Percentiles rank a stretch among this genome's conserved stretches.
These are phyloP conservation scores for Cardamine chenopodiifolia DNA, from an alignment of 345 rosid genomes.

Conservation along the genomic window DNA sequence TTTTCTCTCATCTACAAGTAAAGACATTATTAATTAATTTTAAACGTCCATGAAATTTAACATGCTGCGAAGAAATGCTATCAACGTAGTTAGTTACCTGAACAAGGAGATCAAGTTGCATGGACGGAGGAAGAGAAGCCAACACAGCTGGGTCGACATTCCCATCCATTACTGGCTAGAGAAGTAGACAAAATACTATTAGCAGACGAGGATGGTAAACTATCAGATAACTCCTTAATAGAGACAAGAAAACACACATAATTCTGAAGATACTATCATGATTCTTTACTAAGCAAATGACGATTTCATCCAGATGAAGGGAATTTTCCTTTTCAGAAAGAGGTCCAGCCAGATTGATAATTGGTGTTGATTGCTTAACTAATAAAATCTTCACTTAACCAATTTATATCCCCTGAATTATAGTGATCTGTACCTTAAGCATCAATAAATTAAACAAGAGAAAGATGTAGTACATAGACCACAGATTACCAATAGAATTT, in stretches of 20 bases:
- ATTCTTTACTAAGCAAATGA: not conserved
- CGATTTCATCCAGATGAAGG: constrained; percentile 10
- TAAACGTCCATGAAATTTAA: constrained; percentile 25
- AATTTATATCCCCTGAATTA: not conserved
- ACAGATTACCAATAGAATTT: constrained; percentile 46
- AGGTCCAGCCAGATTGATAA: constrained; percentile 1
- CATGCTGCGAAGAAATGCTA: constrained; percentile 21
- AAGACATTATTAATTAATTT: constrained; percentile 18
- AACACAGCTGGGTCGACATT: constrained; percentile 81
- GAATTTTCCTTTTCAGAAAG: not conserved
- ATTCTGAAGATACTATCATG: constrained; percentile 5
- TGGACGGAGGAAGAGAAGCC: constrained; percentile 87
- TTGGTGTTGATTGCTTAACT: constrained; percentile 1
- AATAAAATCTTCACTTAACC: not conserved
- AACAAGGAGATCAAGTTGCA: constrained; percentile 89
- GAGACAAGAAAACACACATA: not conserved
- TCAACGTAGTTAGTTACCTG: constrained; percentile 59
- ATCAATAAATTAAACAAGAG: not conserved
- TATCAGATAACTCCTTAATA: constrained; percentile 5
- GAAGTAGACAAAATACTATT: constrained; percentile 25
- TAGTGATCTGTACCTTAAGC: not conserved
- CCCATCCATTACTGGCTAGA: constrained; percentile 58
- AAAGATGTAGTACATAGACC: constrained; percentile 2
- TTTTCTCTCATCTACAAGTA: constrained; percentile 84
- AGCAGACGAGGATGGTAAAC: constrained; percentile 23